Evolutionary conservation across 148 eudicot species (phyloP).

Genomic region (Nepenthes mirabilis): DNA sequence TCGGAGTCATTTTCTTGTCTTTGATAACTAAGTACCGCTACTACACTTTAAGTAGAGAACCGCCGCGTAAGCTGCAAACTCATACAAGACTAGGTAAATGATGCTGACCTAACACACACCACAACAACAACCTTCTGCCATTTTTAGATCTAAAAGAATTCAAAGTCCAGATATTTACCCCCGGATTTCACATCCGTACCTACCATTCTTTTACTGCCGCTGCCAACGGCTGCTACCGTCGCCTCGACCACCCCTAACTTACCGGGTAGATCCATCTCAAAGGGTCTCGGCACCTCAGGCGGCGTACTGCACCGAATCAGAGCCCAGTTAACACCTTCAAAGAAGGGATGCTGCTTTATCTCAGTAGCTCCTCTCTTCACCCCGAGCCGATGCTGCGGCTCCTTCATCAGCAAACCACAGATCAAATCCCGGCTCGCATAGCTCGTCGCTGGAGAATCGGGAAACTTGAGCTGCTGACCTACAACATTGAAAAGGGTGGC

Average conservation of each 20-base stretch:
- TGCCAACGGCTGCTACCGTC: neutral
- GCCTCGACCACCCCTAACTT: slow-evolving; percentile 5
- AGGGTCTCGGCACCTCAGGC: slow-evolving; percentile 32
- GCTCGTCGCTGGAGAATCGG: slow-evolving; percentile 30
- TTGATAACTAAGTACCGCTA: too few species aligned
- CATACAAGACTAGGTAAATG: too few species aligned
- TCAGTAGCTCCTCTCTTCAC: slow-evolving; percentile 32
- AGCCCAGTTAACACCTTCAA: slow-evolving; percentile 42
- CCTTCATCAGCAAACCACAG: slow-evolving; percentile 28
- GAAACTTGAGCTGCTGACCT: slow-evolving; percentile 34
- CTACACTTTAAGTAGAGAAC: neutral
- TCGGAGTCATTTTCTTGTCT: too few species aligned
- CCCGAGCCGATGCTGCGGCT: slow-evolving; percentile 33
- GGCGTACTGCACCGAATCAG: slow-evolving; percentile 35
- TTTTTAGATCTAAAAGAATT: slow-evolving; percentile 6
- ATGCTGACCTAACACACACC: too few species aligned
- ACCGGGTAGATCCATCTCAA: slow-evolving; percentile 10
- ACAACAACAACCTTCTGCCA: too few species aligned
- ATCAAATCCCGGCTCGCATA: slow-evolving; percentile 33
- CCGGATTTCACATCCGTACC: slow-evolving; percentile 5
- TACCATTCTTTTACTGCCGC: neutral
- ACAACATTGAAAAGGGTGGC: slow-evolving; percentile 41
- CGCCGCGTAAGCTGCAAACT: too few species aligned
- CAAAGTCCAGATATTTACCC: slow-evolving; percentile 11
- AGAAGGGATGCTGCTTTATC: slow-evolving; percentile 38